Percentiles rank a stretch among this genome's conserved stretches.
Evolutionary conservation across 2,329 filamentous ascomycete genomes (phyloP).

Genomic region (Fusarium sp.): DNA sequence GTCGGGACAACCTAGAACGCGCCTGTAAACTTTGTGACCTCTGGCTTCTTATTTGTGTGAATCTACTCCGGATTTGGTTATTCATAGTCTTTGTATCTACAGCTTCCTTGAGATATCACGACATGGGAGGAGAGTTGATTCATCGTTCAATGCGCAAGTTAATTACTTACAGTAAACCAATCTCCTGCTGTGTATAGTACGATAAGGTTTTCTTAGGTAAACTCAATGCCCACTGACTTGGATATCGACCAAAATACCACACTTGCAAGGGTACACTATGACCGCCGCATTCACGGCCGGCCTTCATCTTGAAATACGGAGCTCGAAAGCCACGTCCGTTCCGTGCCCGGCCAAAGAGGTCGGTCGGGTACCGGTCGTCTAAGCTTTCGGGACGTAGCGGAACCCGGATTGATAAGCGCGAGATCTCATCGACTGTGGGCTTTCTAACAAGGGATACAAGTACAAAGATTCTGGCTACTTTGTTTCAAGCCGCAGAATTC

Average conservation of each 20-base stretch:
- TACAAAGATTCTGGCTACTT: neutral
- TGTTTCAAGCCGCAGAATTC: neutral
- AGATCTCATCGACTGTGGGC: constrained; percentile 14
- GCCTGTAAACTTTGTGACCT: neutral
- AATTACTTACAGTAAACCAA: neutral
- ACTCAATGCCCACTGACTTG: neutral
- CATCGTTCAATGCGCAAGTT: neutral
- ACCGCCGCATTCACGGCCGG: neutral
- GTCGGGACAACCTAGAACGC: neutral
- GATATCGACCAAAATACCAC: neutral
- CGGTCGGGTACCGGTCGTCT: neutral
- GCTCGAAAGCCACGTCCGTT: constrained; percentile 9
- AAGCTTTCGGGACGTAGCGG: constrained; percentile 1
- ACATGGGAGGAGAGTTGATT: neutral
- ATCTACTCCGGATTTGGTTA: neutral
- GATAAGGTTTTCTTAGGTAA: neutral
- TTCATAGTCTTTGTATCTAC: neutral
- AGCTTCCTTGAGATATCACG: neutral
- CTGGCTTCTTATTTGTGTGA: neutral
- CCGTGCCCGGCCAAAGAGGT: constrained; percentile 5
- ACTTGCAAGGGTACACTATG: neutral
- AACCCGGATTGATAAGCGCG: neutral
- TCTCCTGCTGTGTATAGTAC: neutral
- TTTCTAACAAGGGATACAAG: neutral
- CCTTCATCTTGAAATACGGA: constrained; percentile 1